Base-by-base conservation (phyloP, 2,329 filamentous ascomycete genomes). In the Epichloe aotearoae region DNA sequence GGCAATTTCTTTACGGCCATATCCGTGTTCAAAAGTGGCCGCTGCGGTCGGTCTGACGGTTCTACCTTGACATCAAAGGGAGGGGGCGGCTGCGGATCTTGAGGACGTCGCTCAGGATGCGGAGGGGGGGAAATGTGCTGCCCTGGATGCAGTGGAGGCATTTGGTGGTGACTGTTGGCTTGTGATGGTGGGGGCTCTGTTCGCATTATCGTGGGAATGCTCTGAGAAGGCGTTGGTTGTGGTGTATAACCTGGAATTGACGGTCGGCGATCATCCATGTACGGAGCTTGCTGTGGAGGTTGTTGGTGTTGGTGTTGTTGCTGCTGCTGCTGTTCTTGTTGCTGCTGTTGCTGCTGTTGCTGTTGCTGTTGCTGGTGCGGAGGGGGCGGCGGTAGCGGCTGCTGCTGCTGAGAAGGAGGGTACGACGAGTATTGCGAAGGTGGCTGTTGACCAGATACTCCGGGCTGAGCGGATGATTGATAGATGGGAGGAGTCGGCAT, bases 401-500 rank as follows among this genome's bases (percentile, higher is more conserved):
- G 80, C 38, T 56, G 56, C 23, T 54, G 56, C 6, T 68, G 71
- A 4, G 15, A 56, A 11, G 60, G 61, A 15, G 61, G 62, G 46
- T 69, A 71, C 3, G 66, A 71, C 4, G 66, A 56, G 46, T 65
- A 71, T 47, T 66, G 69, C 12, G 65, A 61, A n/a, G 65, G 66
- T 54, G 59, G 66, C 53, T 73, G 72, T 30, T 66, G 59, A 52
- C 30, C 41, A 14, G 62, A 53, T 53, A 66, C 63, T 53, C 60
- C 62, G 37, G 62, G 62, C 44, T 65, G 70, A 59, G 73, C 69
- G 41, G 65, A 67, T 36, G 70, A 60, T 51, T 70, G 81, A 60
- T 88, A 95, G 58, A 95, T 88, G 36, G 86, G 80, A 39, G 86
- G 86, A 55, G 93, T 89, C 3, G 86, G 82, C 74, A 94, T 88